A percentile compares a stretch with the other conserved stretches of the same genome.
Conservation (phyloP, 192 early-diverging fungal genomes). For the Obelidium mucronatum region DNA sequence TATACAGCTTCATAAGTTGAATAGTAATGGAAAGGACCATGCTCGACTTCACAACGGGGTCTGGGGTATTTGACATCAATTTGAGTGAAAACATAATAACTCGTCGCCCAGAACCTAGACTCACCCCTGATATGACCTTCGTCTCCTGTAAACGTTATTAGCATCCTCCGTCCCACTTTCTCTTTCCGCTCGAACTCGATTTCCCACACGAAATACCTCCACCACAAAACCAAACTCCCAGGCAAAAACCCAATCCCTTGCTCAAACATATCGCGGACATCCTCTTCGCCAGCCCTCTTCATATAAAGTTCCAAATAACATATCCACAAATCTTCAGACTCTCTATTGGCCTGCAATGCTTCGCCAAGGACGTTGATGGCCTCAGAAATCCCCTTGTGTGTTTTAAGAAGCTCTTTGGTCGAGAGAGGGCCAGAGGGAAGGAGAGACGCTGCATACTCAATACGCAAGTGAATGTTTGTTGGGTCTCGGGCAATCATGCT, state of each 20-base stretch:
- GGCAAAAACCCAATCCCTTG: slow-evolving; percentile 23
- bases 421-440: slow-evolving; percentile 9
- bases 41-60: not conserved
- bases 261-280: slow-evolving; percentile 31
- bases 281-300: slow-evolving; percentile 4
- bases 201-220: slow-evolving; percentile 26
- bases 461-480: not conserved
- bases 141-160: not conserved
- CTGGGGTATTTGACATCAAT: not conserved
- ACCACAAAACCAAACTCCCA: slow-evolving; percentile 15
- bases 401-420: slow-evolving; percentile 7
- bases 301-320: slow-evolving; percentile 23
- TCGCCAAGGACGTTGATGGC: slow-evolving; percentile 13
- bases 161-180: slow-evolving; percentile 12
- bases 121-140: not conserved
- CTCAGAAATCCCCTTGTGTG: not conserved
- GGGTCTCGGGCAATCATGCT: slow-evolving; percentile 17
- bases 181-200: not conserved
- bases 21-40: slow-evolving; percentile 17
- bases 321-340: slow-evolving; percentile 20
- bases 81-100: not conserved
- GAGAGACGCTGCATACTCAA: slow-evolving; percentile 15
- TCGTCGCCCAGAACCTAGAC: too few relatives aligned
- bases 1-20: slow-evolving; percentile 23
- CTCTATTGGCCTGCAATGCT: not conserved